Percentiles rank a stretch among this genome's conserved stretches.
phyloP scores from a whole-genome alignment of 2,329 filamentous ascomycete species.

The Botrytis paeoniae region DNA sequence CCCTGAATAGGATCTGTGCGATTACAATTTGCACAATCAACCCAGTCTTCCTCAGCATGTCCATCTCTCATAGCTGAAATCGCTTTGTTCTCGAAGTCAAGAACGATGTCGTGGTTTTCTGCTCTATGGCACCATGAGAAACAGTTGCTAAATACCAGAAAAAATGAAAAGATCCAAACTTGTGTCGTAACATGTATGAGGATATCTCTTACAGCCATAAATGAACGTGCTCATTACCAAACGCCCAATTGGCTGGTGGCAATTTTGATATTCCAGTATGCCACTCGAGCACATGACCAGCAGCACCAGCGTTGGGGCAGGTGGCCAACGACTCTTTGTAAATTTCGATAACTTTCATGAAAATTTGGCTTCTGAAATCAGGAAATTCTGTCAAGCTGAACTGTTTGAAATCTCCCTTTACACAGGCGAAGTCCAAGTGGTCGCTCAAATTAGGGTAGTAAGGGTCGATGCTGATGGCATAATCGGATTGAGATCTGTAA shows the following conservation, averaged over 20 bases:
- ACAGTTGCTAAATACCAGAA: not conserved
- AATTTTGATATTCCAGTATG: not conserved
- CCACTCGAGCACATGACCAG: slow-evolving; percentile 2
- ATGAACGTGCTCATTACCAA: not conserved
- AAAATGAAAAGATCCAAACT: not conserved
- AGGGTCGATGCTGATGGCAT: not conserved
- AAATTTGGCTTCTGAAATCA: not conserved
- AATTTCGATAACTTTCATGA: not conserved
- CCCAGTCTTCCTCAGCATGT: not conserved
- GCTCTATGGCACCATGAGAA: not conserved
- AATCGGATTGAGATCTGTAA: not conserved
- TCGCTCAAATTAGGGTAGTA: not conserved
- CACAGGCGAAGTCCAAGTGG: slow-evolving; percentile 4
- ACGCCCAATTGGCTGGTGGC: not conserved
- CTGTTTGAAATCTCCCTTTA: not conserved
- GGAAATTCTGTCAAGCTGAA: not conserved
- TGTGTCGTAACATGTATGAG: not conserved
- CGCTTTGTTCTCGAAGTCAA: slow-evolving; percentile 1
- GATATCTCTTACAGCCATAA: not conserved
- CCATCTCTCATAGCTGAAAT: not conserved
- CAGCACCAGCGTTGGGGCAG: not conserved
- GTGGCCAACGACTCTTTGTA: not conserved
- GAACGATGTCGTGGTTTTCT: not conserved
- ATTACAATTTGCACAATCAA: not conserved
- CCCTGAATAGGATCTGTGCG: not conserved